These are phyloP conservation scores for Phoma sp. DNA, from an alignment of 2,329 filamentous ascomycete species.

Conservation along the genomic window DNA sequence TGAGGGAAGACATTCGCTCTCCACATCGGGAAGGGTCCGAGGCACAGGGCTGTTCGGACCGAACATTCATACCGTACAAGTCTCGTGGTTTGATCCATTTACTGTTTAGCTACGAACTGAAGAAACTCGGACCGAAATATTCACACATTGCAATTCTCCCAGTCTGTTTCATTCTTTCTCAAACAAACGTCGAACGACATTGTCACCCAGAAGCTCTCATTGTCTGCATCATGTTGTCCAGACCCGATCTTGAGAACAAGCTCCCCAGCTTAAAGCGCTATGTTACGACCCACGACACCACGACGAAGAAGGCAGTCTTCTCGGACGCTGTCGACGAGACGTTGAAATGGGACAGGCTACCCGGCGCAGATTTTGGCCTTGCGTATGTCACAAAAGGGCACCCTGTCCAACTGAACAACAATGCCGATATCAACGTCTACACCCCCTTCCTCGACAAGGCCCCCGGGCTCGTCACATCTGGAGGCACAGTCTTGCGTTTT, in stretches of 20 bases:
- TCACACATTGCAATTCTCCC: too few relatives aligned
- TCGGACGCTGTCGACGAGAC: slow-evolving; percentile 36
- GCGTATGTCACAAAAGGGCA: slow-evolving; percentile 58
- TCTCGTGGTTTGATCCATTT: too few relatives aligned
- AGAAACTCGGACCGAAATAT: too few relatives aligned
- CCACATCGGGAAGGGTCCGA: slow-evolving; percentile 13
- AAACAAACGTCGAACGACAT: too few relatives aligned
- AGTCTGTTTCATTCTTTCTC: too few relatives aligned
- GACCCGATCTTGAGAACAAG: slow-evolving; percentile 22
- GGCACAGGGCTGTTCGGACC: too few relatives aligned
- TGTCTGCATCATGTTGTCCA: slow-evolving; percentile 20
- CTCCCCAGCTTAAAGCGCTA: slow-evolving; percentile 43
- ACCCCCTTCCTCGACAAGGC: slow-evolving; percentile 52
- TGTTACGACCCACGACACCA: slow-evolving; percentile 46
- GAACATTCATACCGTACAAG: too few relatives aligned
- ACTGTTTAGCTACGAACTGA: too few relatives aligned
- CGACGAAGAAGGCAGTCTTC: slow-evolving; percentile 46
- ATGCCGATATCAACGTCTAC: slow-evolving; percentile 58
- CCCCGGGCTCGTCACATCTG: slow-evolving; percentile 57
- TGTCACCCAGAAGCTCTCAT: too few relatives aligned
- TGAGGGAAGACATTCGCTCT: background rate
- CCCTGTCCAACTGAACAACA: slow-evolving; percentile 55
- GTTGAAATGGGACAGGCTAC: slow-evolving; percentile 27
- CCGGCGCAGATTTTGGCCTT: slow-evolving; percentile 52
- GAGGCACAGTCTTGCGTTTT: slow-evolving; percentile 55